These are phyloP conservation scores for Fusarium albidum DNA, from an alignment of 2,329 filamentous ascomycete genomes.

Conservation along the genomic window DNA sequence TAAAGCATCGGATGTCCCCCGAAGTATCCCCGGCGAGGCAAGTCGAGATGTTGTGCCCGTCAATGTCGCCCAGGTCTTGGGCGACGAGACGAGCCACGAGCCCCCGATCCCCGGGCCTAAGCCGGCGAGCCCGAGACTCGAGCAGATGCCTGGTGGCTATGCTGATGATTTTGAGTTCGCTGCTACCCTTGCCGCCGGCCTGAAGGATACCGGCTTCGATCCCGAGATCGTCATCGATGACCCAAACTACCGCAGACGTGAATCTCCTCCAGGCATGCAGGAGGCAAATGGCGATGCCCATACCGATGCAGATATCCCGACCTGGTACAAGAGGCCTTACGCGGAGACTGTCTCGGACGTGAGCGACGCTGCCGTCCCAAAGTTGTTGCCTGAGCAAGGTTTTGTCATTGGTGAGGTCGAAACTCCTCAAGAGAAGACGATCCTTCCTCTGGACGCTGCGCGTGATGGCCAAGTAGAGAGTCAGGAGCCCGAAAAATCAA, in stretches of 20 bases:
- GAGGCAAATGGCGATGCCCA: slow-evolving; percentile 48
- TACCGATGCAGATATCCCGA: slow-evolving; percentile 46
- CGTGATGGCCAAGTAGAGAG: background rate
- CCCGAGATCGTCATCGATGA: slow-evolving; percentile 75
- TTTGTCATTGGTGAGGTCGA: slow-evolving; percentile 59
- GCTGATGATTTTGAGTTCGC: slow-evolving; percentile 74
- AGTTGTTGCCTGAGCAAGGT: slow-evolving; percentile 46
- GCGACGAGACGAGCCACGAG: slow-evolving; percentile 52
- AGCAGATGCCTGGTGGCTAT: slow-evolving; percentile 71
- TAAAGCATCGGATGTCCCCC: slow-evolving; percentile 18
- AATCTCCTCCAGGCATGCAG: slow-evolving; percentile 69
- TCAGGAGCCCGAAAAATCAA: slow-evolving; percentile 8
- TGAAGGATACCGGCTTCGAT: slow-evolving; percentile 75
- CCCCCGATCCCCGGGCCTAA: slow-evolving; percentile 67
- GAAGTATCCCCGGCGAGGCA: slow-evolving; percentile 23
- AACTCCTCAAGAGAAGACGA: slow-evolving; percentile 46
- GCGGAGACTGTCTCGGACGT: slow-evolving; percentile 58
- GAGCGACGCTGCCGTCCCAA: slow-evolving; percentile 41
- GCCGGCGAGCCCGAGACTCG: slow-evolving; percentile 54
- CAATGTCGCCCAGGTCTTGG: slow-evolving; percentile 34
- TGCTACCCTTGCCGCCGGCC: slow-evolving; percentile 72
- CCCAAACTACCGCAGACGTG: slow-evolving; percentile 67
- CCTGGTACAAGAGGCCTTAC: slow-evolving; percentile 59
- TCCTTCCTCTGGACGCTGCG: slow-evolving; percentile 29
- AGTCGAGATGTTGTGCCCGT: slow-evolving; percentile 31